phyloP scores from a whole-genome alignment of 106 monocot species.

The Gastrodia elata region DNA sequence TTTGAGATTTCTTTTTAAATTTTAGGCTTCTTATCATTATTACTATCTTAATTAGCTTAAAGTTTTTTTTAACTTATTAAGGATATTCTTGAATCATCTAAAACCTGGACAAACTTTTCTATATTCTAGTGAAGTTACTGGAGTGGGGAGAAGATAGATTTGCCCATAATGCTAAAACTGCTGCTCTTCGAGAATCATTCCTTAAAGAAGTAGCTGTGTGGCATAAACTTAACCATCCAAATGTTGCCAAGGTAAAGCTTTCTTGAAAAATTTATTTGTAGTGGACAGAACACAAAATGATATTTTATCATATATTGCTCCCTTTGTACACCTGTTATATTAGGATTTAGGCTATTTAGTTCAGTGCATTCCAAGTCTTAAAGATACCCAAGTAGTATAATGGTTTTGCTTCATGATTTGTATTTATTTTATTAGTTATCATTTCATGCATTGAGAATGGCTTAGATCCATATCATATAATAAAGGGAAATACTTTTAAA shows the following conservation, averaged over 20 bases:
- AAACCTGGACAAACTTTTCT: constrained; percentile 2
- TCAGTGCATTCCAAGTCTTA: too few species aligned
- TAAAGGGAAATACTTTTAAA: too few species aligned
- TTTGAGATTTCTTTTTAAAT: neutral
- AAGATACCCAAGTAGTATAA: too few species aligned
- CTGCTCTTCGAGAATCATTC: constrained; percentile 48
- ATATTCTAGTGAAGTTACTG: constrained; percentile 39
- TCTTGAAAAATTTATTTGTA: neutral
- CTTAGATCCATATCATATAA: too few species aligned
- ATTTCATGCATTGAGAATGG: too few species aligned
- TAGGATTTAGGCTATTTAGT: too few species aligned
- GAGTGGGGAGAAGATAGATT: constrained; percentile 53
- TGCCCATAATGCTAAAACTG: constrained; percentile 33
- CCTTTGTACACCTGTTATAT: neutral
- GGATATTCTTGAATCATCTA: neutral
- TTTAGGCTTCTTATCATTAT: neutral
- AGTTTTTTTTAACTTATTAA: neutral
- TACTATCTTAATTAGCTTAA: neutral
- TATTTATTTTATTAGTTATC: too few species aligned
- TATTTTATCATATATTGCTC: neutral
- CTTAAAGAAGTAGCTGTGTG: constrained; percentile 62
- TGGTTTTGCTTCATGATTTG: too few species aligned
- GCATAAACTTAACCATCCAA: constrained; percentile 68
- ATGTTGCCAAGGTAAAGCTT: constrained; percentile 52
- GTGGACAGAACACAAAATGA: too few species aligned